Evolutionary conservation across 148 eudicot species (phyloP).

Genomic region (Rheum nobile): DNA sequence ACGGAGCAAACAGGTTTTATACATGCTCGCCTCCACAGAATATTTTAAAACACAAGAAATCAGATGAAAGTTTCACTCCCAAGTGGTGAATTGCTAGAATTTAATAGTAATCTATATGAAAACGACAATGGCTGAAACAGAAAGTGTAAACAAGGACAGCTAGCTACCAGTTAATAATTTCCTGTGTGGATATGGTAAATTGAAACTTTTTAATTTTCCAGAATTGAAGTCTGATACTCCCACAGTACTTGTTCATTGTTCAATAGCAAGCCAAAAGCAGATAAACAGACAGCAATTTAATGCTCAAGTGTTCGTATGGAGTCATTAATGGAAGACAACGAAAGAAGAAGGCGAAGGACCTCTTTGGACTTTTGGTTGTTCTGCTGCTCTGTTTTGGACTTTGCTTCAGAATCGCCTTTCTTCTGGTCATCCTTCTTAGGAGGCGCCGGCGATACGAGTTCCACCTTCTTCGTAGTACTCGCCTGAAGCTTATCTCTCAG

Average conservation of each 20-base stretch:
- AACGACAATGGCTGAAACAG: background rate
- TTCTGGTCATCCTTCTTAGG: constrained; percentile 20
- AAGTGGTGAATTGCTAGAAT: background rate
- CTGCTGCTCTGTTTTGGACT: constrained; percentile 2
- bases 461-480: constrained; percentile 31
- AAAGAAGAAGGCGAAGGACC: background rate
- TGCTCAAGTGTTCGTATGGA: background rate
- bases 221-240: background rate
- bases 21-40: background rate
- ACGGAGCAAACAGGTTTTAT: background rate
- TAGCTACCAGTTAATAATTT: background rate
- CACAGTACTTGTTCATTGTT: background rate
- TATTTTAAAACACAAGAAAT: background rate
- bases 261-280: background rate
- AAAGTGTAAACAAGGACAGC: too few species aligned
- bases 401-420: background rate
- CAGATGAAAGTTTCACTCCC: background rate
- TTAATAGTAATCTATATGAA: background rate
- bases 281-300: background rate
- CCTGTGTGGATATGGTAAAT: background rate
- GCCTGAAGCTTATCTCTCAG: constrained; percentile 35
- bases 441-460: constrained; percentile 37
- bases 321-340: background rate
- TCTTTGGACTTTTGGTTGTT: constrained; percentile 9
- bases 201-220: background rate